Base-by-base conservation (phyloP, 2,329 filamentous ascomycete genomes). In the Dactylellina haptotyla region DNA sequence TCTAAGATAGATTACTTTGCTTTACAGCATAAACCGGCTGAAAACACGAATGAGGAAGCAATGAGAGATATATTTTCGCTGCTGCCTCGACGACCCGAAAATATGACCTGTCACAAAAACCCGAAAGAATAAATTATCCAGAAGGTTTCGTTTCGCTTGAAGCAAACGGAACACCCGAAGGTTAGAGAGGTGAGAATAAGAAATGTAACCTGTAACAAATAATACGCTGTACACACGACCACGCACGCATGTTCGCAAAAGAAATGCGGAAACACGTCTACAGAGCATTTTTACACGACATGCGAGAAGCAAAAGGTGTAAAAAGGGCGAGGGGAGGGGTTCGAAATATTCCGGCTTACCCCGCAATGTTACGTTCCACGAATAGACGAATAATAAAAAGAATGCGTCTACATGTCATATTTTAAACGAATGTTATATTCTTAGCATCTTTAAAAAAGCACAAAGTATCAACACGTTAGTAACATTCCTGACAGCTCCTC, bases 21-120 rank as follows among this genome's bases (percentile, higher is more conserved):
- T 9, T 5, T 45, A 20, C 9, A 16, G 41, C 41, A 23, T 45
- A 45, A 41, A 57, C 16, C 34, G 54, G 54, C 54, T 58, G 43
- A 61, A 48, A 18, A 16, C 16, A 26, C 18, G 41, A 18, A 37
- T 6, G 5, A n/a, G 23, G 3, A 1, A 30, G n/a, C n/a, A n/a
- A n/a, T n/a, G n/a, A n/a, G n/a, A n/a, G n/a, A n/a, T n/a, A n/a
- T n/a, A n/a, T n/a, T n/a, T n/a, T n/a, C n/a, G n/a, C n/a, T n/a
- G n/a, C n/a, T n/a, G n/a, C n/a, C n/a, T n/a, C n/a, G n/a, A n/a
- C n/a, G n/a, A n/a, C n/a, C n/a, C n/a, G n/a, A 53, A 63, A 64
- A 72, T 65, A 51, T 72, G 67, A 72, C 59, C 56, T 45, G 67
- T 72, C 67, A 65, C 50, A 72, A 63, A 50, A 58, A 18, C 3